Evolutionary conservation across 140 eudicot species (phyloP).

Genomic region (Erigeron philadelphicus): DNA sequence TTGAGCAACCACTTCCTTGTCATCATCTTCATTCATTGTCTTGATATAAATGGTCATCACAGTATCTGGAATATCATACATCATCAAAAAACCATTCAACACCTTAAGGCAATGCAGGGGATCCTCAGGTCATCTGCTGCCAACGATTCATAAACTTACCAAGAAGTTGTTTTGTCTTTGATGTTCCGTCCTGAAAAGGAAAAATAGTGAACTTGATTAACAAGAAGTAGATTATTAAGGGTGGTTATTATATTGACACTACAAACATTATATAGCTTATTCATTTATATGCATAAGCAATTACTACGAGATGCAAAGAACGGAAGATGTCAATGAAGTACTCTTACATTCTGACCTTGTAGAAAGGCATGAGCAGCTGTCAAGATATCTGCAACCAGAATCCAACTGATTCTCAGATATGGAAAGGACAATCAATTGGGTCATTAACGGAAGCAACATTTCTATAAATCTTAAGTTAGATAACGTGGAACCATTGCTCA

Average conservation of each 20-base stretch:
- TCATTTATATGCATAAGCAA: not conserved
- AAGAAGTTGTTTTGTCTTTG: conserved; percentile 51
- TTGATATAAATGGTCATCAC: conserved; percentile 74
- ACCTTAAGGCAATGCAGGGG: conserved; percentile 5
- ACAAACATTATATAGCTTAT: too few relatives aligned
- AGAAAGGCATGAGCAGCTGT: conserved; percentile 61
- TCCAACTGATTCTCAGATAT: conserved; percentile 28
- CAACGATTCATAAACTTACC: conserved; percentile 38
- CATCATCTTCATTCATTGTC: conserved; percentile 83
- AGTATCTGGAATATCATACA: conserved; percentile 39
- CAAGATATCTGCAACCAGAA: conserved; percentile 60
- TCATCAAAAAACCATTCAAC: conserved; percentile 7
- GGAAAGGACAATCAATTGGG: not conserved
- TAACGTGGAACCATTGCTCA: not conserved
- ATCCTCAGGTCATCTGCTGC: too few relatives aligned
- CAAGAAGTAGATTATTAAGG: conserved; percentile 6
- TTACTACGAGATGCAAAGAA: not conserved
- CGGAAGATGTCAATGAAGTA: conserved; percentile 3
- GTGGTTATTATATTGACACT: not conserved
- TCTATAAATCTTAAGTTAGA: conserved; percentile 1
- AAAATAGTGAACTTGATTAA: not conserved
- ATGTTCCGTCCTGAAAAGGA: conserved; percentile 51
- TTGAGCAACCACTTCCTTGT: conserved; percentile 93
- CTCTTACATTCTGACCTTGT: conserved; percentile 66
- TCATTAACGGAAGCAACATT: not conserved